Conservation (phyloP, 441 rosid genomes). For the Adansonia madagascariensis region DNA sequence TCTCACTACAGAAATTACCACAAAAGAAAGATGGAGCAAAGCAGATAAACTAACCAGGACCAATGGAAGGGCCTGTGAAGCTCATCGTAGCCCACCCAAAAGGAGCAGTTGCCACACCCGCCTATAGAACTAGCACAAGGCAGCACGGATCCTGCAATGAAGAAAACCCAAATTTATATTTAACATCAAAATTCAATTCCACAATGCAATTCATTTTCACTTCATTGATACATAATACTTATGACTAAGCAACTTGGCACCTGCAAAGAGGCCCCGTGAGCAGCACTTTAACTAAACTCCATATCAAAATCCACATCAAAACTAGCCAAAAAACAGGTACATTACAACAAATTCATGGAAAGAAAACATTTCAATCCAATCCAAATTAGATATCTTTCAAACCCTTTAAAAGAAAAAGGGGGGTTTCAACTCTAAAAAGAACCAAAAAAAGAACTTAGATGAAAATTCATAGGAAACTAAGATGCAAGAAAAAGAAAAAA, state of each 20-base stretch:
- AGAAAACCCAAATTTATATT: slow-evolving; percentile 21
- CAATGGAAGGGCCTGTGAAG: slow-evolving; percentile 65
- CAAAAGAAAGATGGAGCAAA: neutral
- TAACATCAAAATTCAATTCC: neutral
- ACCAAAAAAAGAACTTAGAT: neutral
- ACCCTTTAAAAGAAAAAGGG: neutral
- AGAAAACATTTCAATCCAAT: neutral
- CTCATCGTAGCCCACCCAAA: slow-evolving; percentile 55
- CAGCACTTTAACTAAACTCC: neutral
- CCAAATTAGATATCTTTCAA: slow-evolving; percentile 8
- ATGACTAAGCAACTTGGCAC: slow-evolving; percentile 15
- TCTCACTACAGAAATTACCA: neutral
- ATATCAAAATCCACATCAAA: neutral
- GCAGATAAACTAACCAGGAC: slow-evolving; percentile 54
- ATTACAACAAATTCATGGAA: neutral
- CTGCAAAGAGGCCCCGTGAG: neutral
- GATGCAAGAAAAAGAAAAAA: neutral
- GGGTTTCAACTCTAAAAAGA: neutral
- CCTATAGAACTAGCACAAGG: slow-evolving; percentile 6
- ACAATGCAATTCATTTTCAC: slow-evolving; percentile 4
- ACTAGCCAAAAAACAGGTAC: neutral
- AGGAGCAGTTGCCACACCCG: slow-evolving; percentile 21
- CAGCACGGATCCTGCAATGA: slow-evolving; percentile 39
- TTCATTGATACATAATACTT: neutral
- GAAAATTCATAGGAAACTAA: neutral